These are phyloP conservation scores for Sugiyamaella grinbergsii DNA, from an alignment of 1,139 yeast genomes.

Conservation along the genomic window DNA sequence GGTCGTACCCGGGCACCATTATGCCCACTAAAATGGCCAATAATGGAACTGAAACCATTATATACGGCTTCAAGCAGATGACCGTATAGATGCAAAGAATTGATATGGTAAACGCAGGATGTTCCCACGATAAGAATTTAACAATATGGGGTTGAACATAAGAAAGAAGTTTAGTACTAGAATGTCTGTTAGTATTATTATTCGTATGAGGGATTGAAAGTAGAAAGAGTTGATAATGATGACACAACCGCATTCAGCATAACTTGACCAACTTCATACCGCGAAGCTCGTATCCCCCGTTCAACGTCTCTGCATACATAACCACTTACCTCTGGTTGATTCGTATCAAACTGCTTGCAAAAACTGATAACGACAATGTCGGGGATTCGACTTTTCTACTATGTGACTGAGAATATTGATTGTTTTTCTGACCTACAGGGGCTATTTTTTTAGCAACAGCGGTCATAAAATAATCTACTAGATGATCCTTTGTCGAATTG, in stretches of 20 bases:
- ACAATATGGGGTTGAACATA: constrained; percentile 33
- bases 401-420: constrained; percentile 10
- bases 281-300: too few relatives aligned
- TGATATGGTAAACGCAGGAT: constrained; percentile 42
- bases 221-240: background rate
- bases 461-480: constrained; percentile 20
- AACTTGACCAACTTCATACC: too few relatives aligned
- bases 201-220: background rate
- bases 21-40: constrained; percentile 57
- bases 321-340: constrained; percentile 20
- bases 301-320: too few relatives aligned
- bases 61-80: constrained; percentile 62
- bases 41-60: constrained; percentile 66
- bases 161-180: constrained; percentile 28
- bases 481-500: constrained; percentile 15
- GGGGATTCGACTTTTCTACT: constrained; percentile 19
- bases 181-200: background rate
- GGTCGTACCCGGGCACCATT: constrained; percentile 69
- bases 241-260: background rate
- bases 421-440: constrained; percentile 2
- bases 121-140: constrained; percentile 37
- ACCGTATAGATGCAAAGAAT: constrained; percentile 39
- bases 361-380: constrained; percentile 26
- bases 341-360: constrained; percentile 26
- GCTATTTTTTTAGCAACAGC: constrained; percentile 15